phyloP scores from a whole-genome alignment of 73 alveolate species.

The Effrenium voratum region DNA sequence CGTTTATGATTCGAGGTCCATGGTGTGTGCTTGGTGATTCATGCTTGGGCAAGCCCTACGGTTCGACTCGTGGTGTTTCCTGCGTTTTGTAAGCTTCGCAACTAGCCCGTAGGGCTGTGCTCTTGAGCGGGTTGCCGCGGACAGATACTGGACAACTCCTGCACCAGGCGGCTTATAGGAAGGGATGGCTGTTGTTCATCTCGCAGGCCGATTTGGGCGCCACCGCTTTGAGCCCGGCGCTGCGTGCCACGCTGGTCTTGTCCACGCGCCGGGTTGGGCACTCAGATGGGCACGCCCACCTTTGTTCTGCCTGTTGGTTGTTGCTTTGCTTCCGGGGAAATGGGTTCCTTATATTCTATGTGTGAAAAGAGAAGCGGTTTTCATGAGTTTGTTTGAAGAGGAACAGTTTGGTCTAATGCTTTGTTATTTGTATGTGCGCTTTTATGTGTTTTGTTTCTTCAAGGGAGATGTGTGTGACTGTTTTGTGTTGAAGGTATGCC shows the following conservation, averaged over 20 bases:
- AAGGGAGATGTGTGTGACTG: background rate
- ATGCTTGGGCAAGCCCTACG: too few relatives aligned
- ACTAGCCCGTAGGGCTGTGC: too few relatives aligned
- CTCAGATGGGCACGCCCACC: background rate
- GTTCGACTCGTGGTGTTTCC: too few relatives aligned
- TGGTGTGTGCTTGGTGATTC: too few relatives aligned
- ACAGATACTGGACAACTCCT: too few relatives aligned
- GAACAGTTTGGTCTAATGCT: background rate
- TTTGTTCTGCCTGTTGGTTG: background rate
- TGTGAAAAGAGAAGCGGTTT: background rate
- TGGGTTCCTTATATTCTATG: too few relatives aligned
- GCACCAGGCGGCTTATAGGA: too few relatives aligned
- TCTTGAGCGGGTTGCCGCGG: too few relatives aligned
- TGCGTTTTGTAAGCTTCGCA: too few relatives aligned
- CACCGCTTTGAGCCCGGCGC: background rate
- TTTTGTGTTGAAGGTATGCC: too few relatives aligned
- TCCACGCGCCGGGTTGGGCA: background rate
- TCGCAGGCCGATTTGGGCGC: slow-evolving; percentile 11
- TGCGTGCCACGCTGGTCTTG: background rate
- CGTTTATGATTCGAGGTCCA: too few relatives aligned
- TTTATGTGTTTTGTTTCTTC: background rate
- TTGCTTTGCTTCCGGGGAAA: background rate
- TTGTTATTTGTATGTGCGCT: background rate
- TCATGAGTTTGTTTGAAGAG: background rate
- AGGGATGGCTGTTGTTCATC: too few relatives aligned